A percentile compares a stretch with the other conserved stretches of the same genome.
Evolutionary conservation across 2,329 filamentous ascomycete species (phyloP).

Genomic region (Chrysosporium queenslandicum): DNA sequence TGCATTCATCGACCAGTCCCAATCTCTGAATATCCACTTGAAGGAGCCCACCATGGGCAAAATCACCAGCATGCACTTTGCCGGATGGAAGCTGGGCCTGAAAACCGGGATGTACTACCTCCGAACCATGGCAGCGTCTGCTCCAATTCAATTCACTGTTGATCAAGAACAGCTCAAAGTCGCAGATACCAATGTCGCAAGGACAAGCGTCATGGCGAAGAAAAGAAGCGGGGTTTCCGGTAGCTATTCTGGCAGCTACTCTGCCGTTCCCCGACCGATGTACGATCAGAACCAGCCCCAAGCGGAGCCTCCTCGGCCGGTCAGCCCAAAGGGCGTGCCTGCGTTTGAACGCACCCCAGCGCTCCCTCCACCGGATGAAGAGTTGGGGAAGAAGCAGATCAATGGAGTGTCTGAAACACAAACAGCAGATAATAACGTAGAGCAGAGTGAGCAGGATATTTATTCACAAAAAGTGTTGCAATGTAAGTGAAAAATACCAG

Average conservation of each 20-base stretch:
- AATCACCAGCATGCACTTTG: slow-evolving; percentile 99
- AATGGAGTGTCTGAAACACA: slow-evolving; percentile 18
- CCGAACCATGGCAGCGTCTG: slow-evolving; percentile 90
- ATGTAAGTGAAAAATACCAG: slow-evolving; percentile 67
- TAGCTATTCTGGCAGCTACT: slow-evolving; percentile 48
- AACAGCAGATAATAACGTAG: slow-evolving; percentile 24
- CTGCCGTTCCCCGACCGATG: slow-evolving; percentile 57
- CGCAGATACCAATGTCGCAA: slow-evolving; percentile 66
- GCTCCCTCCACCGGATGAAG: slow-evolving; percentile 54
- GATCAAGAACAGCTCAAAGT: slow-evolving; percentile 92
- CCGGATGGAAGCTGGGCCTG: slow-evolving; percentile 96
- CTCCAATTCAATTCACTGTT: slow-evolving; percentile 97
- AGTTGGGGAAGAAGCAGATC: slow-evolving; percentile 49
- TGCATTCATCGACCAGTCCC: slow-evolving; percentile 97
- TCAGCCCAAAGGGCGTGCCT: slow-evolving; percentile 33
- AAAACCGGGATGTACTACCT: slow-evolving; percentile 99
- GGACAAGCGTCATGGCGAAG: slow-evolving; percentile 49
- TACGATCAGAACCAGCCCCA: slow-evolving; percentile 36
- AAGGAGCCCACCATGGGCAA: slow-evolving; percentile 99
- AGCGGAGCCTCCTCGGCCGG: slow-evolving; percentile 55
- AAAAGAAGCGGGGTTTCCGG: slow-evolving; percentile 56
- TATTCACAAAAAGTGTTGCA: slow-evolving; percentile 85
- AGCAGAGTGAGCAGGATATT: slow-evolving; percentile 66
- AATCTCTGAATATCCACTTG: slow-evolving; percentile 99
- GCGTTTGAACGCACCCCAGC: slow-evolving; percentile 56